phyloP scores from a whole-genome alignment of 1,284 basidiomycete genomes.

The Stygiomarasmius scandens region DNA sequence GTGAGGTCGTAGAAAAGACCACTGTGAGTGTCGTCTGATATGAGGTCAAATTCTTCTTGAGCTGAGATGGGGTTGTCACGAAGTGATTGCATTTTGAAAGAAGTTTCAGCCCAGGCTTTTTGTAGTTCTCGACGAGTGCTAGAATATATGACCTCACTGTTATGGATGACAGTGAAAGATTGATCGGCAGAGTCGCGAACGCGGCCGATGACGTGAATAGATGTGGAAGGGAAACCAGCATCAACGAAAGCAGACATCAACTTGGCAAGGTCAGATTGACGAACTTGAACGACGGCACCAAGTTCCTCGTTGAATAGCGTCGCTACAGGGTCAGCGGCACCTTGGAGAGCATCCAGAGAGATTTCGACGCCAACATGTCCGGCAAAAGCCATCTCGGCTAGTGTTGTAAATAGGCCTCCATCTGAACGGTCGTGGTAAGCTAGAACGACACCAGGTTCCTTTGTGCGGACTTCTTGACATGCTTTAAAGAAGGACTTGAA shows the following conservation, averaged over 20 bases:
- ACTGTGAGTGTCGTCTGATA: slow-evolving; percentile 60
- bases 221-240: slow-evolving; percentile 72
- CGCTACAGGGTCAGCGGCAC: slow-evolving; percentile 58
- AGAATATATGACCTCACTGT: slow-evolving; percentile 60
- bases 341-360: slow-evolving; percentile 61
- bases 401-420: slow-evolving; percentile 89
- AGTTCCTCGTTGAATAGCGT: slow-evolving; percentile 96
- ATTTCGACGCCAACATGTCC: slow-evolving; percentile 81
- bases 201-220: slow-evolving; percentile 77
- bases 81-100: slow-evolving; percentile 87
- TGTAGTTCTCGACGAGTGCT: slow-evolving; percentile 78
- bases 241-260: slow-evolving; percentile 67
- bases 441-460: slow-evolving; percentile 69
- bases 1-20: slow-evolving; percentile 84
- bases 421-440: slow-evolving; percentile 99
- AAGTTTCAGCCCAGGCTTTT: slow-evolving; percentile 91
- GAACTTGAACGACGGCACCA: slow-evolving; percentile 90
- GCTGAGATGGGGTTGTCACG: slow-evolving; percentile 86
- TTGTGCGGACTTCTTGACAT: slow-evolving; percentile 68
- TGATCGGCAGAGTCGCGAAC: slow-evolving; percentile 58
- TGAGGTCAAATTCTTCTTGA: slow-evolving; percentile 82
- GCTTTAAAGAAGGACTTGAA: slow-evolving; percentile 85
- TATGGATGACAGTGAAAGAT: slow-evolving; percentile 61
- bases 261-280: slow-evolving; percentile 57
- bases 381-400: slow-evolving; percentile 97